Base-by-base conservation (phyloP, 805 yeast species). In the Pichia thaimueangensis region DNA sequence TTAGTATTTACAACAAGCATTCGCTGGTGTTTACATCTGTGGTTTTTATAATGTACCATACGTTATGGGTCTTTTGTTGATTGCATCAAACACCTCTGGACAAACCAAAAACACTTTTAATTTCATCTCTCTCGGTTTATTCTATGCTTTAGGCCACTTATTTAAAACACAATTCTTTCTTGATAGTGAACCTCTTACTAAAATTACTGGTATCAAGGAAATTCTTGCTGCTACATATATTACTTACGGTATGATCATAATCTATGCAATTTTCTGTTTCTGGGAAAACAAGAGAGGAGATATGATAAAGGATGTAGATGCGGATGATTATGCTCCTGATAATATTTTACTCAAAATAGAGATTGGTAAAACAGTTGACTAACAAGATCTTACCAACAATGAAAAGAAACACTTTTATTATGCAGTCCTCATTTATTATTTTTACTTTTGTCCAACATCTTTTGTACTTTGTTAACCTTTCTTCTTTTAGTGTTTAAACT, bases 101-200 rank as follows among this genome's bases (percentile, higher is more conserved):
- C 73, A 74, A 45, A 80, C 86, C 9, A 83, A 83, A 57, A 77
- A 80, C 52, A 64, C 49, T 12, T 38, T 42, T n/a, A 20, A 28
- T 19, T 62, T 58, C 9, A 51, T 54, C 21, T 43, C 50, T 12
- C 39, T 41, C 13, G 30, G 36, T 20, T 64, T 77, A 41, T 74
- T 71, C n/a, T 78, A 76, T 53, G 75, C 78, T 10, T 58, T 77
- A 20, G 76, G 80, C 7, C 71, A 80, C 50, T 60, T 82, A 45
- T 65, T 78, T 37, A 86, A 84, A 0, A 85, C 87, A 3, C 83
- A 79, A 51, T 61, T 78, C 51, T 79, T 80, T 59, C 70, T 74
- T 48, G 66, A 65, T 0, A 49, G 64, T 15, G 68, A 74, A 43
- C 69, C 73, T 11, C 84, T 84, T 24, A 58, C 64, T 13, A 80